Base-by-base conservation (phyloP, 2,329 filamentous ascomycete genomes). In the Lizonia empirigonia region DNA sequence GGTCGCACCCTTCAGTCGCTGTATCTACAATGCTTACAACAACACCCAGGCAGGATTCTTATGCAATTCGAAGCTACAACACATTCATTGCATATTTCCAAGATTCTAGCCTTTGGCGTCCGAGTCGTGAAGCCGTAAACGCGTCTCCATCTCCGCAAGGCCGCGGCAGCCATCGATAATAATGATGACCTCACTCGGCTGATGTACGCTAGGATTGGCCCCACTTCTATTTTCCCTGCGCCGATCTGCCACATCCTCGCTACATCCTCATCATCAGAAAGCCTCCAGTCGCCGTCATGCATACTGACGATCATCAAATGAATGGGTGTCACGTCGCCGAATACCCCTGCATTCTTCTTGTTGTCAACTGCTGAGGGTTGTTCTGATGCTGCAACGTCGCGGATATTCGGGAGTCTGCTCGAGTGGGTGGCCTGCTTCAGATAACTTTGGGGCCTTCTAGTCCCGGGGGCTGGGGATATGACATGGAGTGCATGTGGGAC, bases 111-210 rank as follows among this genome's bases (percentile, higher is more conserved):
- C 19, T 19, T 40, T 15, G 10, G 15, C 9, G 13, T n/a, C 10
- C 27, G 33, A 22, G 26, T 39, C 15, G 24, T 26, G 30, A 9
- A 35, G 12, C 34, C 24, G 24, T n/a, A 37, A 34, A 41, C 37
- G 24, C 48, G 29, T 30, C 29, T 5, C 26, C 34, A 13, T 15
- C 30, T 33, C 26, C 22, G 22, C 24, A 37, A 7, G 15, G 22
- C 32, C 42, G 36, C 36, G 37, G 49, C 26, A 32, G 16, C 24
- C 5, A 5, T n/a, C 19, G 39, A 27, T 7, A 18, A 27, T 7
- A 18, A 26, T 41, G 22, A 45, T 47, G 49, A 42, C 49, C 37
- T 52, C 49, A 52, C 32, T 35, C 19, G 22, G 40, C 48, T 37
- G 49, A 42, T 47, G 37, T 18, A 33, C 42, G 37, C 42, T 47